Conservation (phyloP, 495 filamentous ascomycete species). For the Choiromyces venosus region DNA sequence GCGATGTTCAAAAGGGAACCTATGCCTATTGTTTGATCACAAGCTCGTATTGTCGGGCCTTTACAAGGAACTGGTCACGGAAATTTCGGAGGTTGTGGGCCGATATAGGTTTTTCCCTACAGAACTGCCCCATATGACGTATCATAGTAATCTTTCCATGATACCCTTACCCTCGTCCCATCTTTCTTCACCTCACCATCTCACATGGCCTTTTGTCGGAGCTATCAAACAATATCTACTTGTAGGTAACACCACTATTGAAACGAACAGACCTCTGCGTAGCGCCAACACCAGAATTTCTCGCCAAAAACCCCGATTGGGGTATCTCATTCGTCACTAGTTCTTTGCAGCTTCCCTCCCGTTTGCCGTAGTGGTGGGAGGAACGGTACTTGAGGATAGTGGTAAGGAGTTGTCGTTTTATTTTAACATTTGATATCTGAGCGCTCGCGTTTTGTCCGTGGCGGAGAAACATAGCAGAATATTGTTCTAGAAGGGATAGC, state of each 20-base stretch:
- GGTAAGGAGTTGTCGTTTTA: not conserved
- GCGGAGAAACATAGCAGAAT: not conserved
- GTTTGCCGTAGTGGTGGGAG: not conserved
- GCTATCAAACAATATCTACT: not conserved
- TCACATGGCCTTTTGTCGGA: not conserved
- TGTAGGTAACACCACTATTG: not conserved
- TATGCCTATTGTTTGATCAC: not conserved
- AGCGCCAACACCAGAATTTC: not conserved
- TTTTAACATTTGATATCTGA: not conserved
- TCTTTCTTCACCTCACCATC: not conserved
- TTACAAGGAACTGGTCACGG: not conserved
- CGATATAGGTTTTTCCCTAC: not conserved
- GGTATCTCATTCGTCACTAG: not conserved
- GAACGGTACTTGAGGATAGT: not conserved
- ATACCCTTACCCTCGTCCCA: not conserved
- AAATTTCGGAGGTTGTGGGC: not conserved
- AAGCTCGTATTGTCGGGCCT: not conserved
- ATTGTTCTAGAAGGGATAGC: not conserved
- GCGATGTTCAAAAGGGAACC: not conserved
- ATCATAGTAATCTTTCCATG: not conserved
- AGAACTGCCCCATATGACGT: not conserved
- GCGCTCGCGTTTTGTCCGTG: not conserved
- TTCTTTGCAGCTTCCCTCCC: not conserved
- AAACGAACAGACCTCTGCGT: not conserved
- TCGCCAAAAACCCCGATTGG: conserved; percentile 2